Conservation (phyloP, 345 rosid species). For the Eucalyptus pauciflora region DNA sequence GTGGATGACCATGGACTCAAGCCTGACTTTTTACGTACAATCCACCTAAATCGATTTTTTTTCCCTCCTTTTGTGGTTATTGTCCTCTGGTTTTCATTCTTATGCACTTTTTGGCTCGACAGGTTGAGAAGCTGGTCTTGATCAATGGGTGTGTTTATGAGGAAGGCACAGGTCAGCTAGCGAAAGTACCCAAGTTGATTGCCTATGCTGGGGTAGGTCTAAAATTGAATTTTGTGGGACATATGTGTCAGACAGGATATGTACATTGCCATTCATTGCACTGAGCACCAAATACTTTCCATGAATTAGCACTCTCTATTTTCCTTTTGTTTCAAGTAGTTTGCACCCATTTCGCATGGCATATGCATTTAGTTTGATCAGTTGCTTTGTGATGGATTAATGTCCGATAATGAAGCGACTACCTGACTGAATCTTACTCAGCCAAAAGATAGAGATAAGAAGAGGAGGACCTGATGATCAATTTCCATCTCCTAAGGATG, state of each 20-base stretch:
- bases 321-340: neutral
- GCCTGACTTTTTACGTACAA: neutral
- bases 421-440: neutral
- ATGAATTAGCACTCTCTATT: neutral
- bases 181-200: slow-evolving; percentile 42
- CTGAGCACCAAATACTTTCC: neutral
- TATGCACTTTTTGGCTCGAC: neutral
- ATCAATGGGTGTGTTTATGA: slow-evolving; percentile 77
- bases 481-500: neutral
- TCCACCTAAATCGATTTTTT: neutral
- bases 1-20: neutral
- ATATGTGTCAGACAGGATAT: neutral
- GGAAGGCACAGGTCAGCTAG: slow-evolving; percentile 62
- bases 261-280: neutral
- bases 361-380: neutral
- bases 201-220: slow-evolving; percentile 77
- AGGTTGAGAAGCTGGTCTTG: slow-evolving; percentile 71
- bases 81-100: neutral
- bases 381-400: neutral
- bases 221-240: neutral
- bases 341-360: neutral
- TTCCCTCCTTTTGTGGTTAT: neutral
- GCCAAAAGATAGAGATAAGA: neutral
- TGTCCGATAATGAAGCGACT: neutral
- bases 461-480: neutral